These are phyloP conservation scores for Agarophyton chilense DNA, from an alignment of 23 red algal genomes.

Conservation along the genomic window DNA sequence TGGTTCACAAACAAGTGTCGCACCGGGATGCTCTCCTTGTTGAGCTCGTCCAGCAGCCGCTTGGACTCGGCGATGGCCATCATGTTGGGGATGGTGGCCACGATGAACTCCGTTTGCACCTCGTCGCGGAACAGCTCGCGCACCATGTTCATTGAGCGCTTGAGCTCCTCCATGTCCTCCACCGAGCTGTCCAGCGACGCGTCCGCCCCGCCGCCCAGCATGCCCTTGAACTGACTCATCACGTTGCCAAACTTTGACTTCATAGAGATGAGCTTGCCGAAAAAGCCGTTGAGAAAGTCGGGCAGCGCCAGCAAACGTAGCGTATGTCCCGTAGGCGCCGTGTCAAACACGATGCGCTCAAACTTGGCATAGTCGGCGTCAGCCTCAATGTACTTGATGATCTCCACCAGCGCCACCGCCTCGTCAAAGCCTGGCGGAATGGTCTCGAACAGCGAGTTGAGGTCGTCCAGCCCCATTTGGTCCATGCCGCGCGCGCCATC, in stretches of 20 bases:
- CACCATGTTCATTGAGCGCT: slow-evolving; percentile 91
- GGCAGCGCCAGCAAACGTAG: slow-evolving; percentile 88
- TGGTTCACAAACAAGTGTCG: slow-evolving; percentile 97
- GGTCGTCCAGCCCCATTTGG: slow-evolving; percentile 88
- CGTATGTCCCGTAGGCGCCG: slow-evolving; percentile 96
- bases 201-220: slow-evolving; percentile 86
- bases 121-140: slow-evolving; percentile 88
- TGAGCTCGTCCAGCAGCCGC: slow-evolving; percentile 83
- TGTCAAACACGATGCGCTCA: slow-evolving; percentile 96
- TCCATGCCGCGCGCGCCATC: slow-evolving; percentile 50
- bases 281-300: slow-evolving; percentile 94
- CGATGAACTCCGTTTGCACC: slow-evolving; percentile 96
- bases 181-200: slow-evolving; percentile 34
- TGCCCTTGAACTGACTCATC: slow-evolving; percentile 94
- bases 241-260: slow-evolving; percentile 81
- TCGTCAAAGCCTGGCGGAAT: slow-evolving; percentile 98
- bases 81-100: slow-evolving; percentile 99
- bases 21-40: slow-evolving; percentile 82
- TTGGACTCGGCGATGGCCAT: slow-evolving; percentile 94
- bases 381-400: slow-evolving; percentile 91
- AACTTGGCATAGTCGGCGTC: slow-evolving; percentile 83
- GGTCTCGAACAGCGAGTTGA: slow-evolving; percentile 88
- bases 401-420: slow-evolving; percentile 94
- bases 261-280: slow-evolving; percentile 92
- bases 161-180: slow-evolving; percentile 96